Evolutionary conservation across 2,329 filamentous ascomycete species (phyloP).

Genomic region (Trichoderma koningii): DNA sequence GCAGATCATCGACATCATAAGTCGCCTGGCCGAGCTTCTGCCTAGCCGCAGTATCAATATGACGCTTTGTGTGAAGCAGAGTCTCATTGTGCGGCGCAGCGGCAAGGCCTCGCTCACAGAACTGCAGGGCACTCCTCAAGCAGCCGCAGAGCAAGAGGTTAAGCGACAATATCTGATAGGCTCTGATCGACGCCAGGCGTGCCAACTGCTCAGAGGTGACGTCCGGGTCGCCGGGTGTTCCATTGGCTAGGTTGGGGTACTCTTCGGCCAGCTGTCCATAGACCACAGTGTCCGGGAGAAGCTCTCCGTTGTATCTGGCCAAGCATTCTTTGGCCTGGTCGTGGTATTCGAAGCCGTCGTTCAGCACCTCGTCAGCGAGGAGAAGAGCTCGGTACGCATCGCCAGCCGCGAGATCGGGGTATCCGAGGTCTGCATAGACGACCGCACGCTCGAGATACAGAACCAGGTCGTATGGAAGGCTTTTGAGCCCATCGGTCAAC

Average conservation of each 20-base stretch:
- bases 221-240: conserved; percentile 40
- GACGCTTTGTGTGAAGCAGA: conserved; percentile 55
- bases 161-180: conserved; percentile 60
- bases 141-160: conserved; percentile 66
- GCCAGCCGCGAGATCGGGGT: conserved; percentile 85
- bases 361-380: conserved; percentile 75
- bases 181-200: conserved; percentile 54
- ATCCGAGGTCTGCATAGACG: conserved; percentile 72
- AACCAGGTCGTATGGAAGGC: conserved; percentile 61
- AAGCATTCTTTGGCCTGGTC: conserved; percentile 63
- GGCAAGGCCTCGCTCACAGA: conserved; percentile 63
- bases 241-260: conserved; percentile 39
- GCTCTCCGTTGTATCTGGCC: conserved; percentile 38
- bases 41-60: conserved; percentile 56
- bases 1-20: conserved; percentile 58
- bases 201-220: conserved; percentile 47
- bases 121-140: conserved; percentile 66
- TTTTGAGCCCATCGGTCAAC: conserved; percentile 57
- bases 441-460: conserved; percentile 70
- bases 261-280: conserved; percentile 47
- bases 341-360: conserved; percentile 83
- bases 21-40: conserved; percentile 50
- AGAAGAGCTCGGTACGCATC: conserved; percentile 92
- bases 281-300: conserved; percentile 49
- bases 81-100: conserved; percentile 57